Conservation (phyloP, 352 stramenopile species). For the Phytophthora crassamura region DNA sequence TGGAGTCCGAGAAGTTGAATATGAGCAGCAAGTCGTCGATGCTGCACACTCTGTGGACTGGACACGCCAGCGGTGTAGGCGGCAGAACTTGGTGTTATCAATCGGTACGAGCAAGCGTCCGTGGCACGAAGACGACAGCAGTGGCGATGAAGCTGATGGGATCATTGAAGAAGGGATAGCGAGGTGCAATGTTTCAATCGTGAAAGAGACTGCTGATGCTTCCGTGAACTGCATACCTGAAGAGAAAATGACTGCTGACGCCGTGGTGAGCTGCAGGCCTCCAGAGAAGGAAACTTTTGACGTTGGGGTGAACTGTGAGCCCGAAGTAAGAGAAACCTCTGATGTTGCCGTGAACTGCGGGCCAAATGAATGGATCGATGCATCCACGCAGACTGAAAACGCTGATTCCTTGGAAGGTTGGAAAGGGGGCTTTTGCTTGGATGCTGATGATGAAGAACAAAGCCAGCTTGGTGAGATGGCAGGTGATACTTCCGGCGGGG, state of each 20-base stretch:
- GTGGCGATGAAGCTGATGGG: background rate
- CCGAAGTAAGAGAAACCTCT: conserved; percentile 6
- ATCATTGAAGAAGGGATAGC: conserved; percentile 5
- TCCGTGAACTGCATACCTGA: conserved; percentile 10
- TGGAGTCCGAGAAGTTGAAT: background rate
- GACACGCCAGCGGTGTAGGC: conserved; percentile 6
- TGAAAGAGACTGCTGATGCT: conserved; percentile 1
- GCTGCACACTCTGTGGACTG: conserved; percentile 33
- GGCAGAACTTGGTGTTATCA: conserved; percentile 42
- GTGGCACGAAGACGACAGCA: conserved; percentile 4
- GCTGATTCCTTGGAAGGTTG: too few species aligned
- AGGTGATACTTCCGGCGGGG: background rate
- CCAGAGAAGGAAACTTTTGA: conserved; percentile 6
- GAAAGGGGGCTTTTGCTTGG: background rate
- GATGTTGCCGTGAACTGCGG: conserved; percentile 20
- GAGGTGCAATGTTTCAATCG: background rate
- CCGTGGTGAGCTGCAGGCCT: conserved; percentile 13
- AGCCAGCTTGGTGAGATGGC: background rate
- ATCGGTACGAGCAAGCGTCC: conserved; percentile 23
- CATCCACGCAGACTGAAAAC: conserved; percentile 24
- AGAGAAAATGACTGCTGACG: conserved; percentile 8
- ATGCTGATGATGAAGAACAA: background rate
- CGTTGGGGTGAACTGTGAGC: background rate
- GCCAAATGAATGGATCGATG: conserved; percentile 6
- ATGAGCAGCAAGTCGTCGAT: background rate